These are phyloP conservation scores for Talaromyces rugulosus DNA, from an alignment of 2,329 filamentous ascomycete genomes.

Conservation along the genomic window DNA sequence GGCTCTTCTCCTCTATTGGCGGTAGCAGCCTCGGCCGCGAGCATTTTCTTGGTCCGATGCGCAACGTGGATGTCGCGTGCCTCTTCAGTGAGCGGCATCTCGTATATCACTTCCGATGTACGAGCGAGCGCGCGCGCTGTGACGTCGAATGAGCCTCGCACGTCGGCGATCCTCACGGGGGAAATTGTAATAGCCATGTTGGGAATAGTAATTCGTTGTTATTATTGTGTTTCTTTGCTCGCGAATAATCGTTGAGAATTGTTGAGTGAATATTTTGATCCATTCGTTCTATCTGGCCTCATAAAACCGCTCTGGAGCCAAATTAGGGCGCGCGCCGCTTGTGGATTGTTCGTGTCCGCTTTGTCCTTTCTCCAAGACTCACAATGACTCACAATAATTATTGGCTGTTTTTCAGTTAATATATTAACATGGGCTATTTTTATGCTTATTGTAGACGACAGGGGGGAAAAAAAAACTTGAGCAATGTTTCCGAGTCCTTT, in stretches of 20 bases:
- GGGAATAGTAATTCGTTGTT: neutral
- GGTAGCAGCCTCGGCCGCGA: neutral
- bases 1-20: neutral
- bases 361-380: neutral
- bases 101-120: neutral
- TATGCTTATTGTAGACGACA: neutral
- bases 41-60: neutral
- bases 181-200: constrained; percentile 9
- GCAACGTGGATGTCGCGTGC: neutral
- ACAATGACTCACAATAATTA: neutral
- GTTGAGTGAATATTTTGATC: neutral
- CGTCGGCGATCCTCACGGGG: neutral
- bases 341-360: neutral
- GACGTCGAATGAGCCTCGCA: neutral
- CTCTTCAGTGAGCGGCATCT: constrained; percentile 1
- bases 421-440: neutral
- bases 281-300: neutral
- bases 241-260: neutral
- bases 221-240: neutral
- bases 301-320: neutral
- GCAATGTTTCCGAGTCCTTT: neutral
- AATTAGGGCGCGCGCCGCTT: neutral
- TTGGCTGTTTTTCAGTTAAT: neutral
- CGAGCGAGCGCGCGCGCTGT: neutral
- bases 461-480: neutral